phyloP scores from a whole-genome alignment of 2,329 filamentous ascomycete species.

The Cyphellophora europaea region DNA sequence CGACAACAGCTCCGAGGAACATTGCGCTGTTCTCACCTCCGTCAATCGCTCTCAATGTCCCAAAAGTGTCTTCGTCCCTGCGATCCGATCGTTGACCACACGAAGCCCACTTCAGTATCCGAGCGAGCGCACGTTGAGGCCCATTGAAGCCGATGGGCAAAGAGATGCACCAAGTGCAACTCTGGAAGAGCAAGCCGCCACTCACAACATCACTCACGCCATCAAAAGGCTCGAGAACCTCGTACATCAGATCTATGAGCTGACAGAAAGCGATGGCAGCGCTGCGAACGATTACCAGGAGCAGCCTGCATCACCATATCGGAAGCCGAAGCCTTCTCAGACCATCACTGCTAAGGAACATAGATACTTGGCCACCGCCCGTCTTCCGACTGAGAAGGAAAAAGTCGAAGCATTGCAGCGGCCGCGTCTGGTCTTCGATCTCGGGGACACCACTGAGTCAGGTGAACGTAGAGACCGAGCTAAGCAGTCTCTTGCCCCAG shows the following conservation, averaged over 20 bases:
- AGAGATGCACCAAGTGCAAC: not conserved
- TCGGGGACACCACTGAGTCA: slow-evolving; percentile 1
- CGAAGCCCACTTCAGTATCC: not conserved
- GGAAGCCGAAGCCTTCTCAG: not conserved
- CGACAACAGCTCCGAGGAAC: too few species aligned
- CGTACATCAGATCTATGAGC: not conserved
- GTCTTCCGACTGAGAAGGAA: not conserved
- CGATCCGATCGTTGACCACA: not conserved
- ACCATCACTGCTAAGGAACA: not conserved
- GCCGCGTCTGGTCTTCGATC: not conserved
- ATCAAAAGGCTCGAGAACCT: not conserved
- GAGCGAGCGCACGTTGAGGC: not conserved
- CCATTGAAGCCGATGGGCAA: not conserved
- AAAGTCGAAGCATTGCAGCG: not conserved
- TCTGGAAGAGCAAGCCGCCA: not conserved
- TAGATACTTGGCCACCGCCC: not conserved
- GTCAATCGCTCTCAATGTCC: too few species aligned
- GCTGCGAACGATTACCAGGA: too few species aligned
- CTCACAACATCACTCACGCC: not conserved
- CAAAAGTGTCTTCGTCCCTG: too few species aligned
- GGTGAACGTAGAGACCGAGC: too few species aligned
- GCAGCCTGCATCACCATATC: not conserved
- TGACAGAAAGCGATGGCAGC: too few species aligned
- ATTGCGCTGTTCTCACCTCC: too few species aligned
- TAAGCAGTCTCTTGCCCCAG: too few species aligned